Percentiles rank a stretch among this genome's conserved stretches.
These are phyloP conservation scores for Butyriboletus appendiculatus DNA, from an alignment of 1,284 basidiomycete species.

Conservation along the genomic window DNA sequence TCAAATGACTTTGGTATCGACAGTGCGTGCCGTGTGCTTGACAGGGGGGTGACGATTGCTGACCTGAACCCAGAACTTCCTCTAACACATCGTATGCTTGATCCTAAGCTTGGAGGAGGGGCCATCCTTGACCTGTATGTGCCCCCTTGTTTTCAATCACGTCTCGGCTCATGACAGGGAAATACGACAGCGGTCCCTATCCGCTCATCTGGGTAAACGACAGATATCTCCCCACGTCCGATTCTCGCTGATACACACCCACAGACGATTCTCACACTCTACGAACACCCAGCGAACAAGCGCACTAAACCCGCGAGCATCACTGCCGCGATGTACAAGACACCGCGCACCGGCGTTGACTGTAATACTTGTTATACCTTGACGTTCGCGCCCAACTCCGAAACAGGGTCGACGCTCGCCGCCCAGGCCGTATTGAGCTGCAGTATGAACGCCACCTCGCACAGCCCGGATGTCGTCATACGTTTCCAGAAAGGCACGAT, in stretches of 20 bases:
- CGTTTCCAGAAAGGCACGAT: slow-evolving; percentile 65
- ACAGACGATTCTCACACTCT: slow-evolving; percentile 68
- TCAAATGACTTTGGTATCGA: slow-evolving; percentile 68
- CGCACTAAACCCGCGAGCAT: slow-evolving; percentile 52
- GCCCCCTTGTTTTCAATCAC: neutral
- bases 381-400: slow-evolving; percentile 49
- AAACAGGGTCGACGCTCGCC: slow-evolving; percentile 38
- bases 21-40: slow-evolving; percentile 43
- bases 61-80: slow-evolving; percentile 47
- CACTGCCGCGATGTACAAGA: slow-evolving; percentile 60
- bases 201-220: slow-evolving; percentile 72
- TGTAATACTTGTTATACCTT: slow-evolving; percentile 68
- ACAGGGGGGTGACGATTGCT: neutral
- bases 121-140: slow-evolving; percentile 75
- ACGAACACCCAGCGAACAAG: slow-evolving; percentile 70
- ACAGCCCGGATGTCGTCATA: slow-evolving; percentile 52
- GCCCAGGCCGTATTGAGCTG: slow-evolving; percentile 64
- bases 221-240: neutral
- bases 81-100: slow-evolving; percentile 65
- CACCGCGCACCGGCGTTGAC: slow-evolving; percentile 72
- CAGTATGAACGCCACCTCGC: slow-evolving; percentile 50
- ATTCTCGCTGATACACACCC: neutral
- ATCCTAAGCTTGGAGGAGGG: slow-evolving; percentile 78
- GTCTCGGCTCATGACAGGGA: neutral
- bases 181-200: slow-evolving; percentile 62